Percentiles rank a stretch among this genome's conserved stretches.
These are phyloP conservation scores for Durio zibethinus DNA, from an alignment of 345 rosid genomes.

Conservation along the genomic window DNA sequence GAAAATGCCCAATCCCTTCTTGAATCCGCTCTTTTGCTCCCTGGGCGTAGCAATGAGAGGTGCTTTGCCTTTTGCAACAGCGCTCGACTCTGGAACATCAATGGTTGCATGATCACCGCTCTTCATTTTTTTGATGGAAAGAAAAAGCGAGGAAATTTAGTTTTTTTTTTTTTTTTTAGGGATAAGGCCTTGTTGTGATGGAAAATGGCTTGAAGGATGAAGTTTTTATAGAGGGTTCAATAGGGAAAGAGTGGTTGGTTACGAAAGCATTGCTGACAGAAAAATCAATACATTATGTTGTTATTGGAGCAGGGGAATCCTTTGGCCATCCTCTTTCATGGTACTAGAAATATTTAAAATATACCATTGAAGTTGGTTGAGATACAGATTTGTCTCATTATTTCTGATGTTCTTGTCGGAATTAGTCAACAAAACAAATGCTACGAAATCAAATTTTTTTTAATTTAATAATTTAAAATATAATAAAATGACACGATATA, in stretches of 20 bases:
- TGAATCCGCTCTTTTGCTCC: constrained; percentile 26
- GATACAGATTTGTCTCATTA: background rate
- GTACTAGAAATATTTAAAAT: no score
- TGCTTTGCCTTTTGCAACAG: constrained; percentile 43
- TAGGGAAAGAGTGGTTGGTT: background rate
- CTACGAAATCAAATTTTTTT: no score
- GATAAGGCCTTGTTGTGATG: constrained; percentile 21
- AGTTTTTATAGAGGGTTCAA: constrained; percentile 25
- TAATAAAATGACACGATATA: no score
- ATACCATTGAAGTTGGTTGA: background rate
- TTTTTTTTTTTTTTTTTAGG: no score
- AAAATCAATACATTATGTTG: background rate
- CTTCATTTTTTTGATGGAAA: constrained; percentile 25
- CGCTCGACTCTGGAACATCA: constrained; percentile 45
- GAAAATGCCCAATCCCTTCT: constrained; percentile 62
- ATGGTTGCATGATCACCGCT: constrained; percentile 30
- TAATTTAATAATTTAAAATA: no score
- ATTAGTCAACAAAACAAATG: background rate
- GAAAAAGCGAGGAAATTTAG: background rate
- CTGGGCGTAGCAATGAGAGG: constrained; percentile 31
- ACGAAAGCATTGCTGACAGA: background rate
- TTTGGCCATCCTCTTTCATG: constrained; percentile 13
- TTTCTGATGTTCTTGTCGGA: background rate
- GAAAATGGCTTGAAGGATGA: constrained; percentile 6
- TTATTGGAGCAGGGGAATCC: constrained; percentile 21